A percentile compares a stretch with the other conserved stretches of the same genome.
Conservation (phyloP, 1,284 basidiomycete genomes). For the Testicularia cyperi region DNA sequence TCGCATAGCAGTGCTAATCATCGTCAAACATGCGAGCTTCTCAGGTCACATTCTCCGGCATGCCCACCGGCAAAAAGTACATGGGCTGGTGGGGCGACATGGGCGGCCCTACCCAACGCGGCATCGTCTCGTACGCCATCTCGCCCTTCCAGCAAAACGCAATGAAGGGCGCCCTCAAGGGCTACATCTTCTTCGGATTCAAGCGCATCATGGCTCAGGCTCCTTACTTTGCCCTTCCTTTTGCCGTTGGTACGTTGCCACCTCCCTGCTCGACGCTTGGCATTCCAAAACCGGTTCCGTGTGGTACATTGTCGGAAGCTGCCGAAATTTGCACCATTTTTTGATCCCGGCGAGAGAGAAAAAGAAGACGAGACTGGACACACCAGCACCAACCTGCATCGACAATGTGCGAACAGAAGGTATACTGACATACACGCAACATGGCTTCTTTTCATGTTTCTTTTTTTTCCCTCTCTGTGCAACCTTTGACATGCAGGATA, state of each 20-base stretch:
- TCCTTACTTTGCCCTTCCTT: slow-evolving; percentile 57
- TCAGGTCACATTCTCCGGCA: slow-evolving; percentile 42
- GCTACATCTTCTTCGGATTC: slow-evolving; percentile 58
- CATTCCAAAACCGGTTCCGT: too few relatives aligned
- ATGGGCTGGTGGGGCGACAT: slow-evolving; percentile 60
- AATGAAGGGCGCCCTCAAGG: slow-evolving; percentile 53
- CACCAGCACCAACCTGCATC: too few relatives aligned
- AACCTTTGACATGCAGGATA: slow-evolving; percentile 29
- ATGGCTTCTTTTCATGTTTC: background rate
- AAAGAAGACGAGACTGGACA: too few relatives aligned
- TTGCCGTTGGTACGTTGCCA: slow-evolving; percentile 45
- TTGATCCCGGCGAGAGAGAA: too few relatives aligned
- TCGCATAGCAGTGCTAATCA: background rate
- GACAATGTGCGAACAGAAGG: too few relatives aligned
- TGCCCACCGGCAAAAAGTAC: slow-evolving; percentile 56
- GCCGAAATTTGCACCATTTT: too few relatives aligned
- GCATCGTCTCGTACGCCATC: slow-evolving; percentile 53
- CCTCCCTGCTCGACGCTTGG: background rate
- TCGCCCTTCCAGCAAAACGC: slow-evolving; percentile 58
- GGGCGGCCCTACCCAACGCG: slow-evolving; percentile 55
- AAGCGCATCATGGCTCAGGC: slow-evolving; percentile 55
- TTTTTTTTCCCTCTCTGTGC: background rate
- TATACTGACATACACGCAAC: too few relatives aligned
- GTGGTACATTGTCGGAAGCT: too few relatives aligned
- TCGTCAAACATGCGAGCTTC: slow-evolving; percentile 33